Base-by-base conservation (phyloP, 352 stramenopile genomes). In the Phytopythium aichiense region DNA sequence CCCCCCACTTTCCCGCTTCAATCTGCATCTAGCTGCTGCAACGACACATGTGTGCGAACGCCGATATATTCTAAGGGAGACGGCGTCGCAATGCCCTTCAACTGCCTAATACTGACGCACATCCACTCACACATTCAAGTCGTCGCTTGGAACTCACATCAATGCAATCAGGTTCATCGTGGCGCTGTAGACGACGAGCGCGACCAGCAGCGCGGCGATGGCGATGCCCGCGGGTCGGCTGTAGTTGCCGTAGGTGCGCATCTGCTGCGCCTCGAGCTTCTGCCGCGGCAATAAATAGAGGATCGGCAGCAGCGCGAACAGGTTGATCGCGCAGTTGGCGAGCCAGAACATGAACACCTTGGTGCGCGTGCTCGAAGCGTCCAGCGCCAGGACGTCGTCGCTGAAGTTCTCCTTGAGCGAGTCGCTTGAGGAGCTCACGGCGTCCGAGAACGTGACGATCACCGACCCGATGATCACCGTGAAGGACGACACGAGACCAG, bases 281-380 rank as follows among this genome's bases (percentile, higher is more conserved):
- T 88, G 76, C 20, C 70, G 65, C 40, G 79, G 79, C 56, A 85
- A 81, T 79, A 88, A 81, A 81, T 84, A 85, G 35, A 85, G 54
- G 51, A 87, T 87, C 30, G 79, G 76, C 51, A 74, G 52, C 51
- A 88, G 63, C 56, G 72, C 76, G 38, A 86, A 60, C 46, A 84
- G 54, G 71, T 87, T 87, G 61, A 88, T 73, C 3, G 63, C 69
- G 49, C 66, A 74, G 46, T 79, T 83, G 40, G 72, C 59, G 63
- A 88, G 31, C 20, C 75, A 56, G 52, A 87, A 84, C 43, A 68
- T 69, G 28, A 80, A 35, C 37, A 84, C 67, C 23, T 70, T 62
- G 16, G 43, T 68, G 28, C 70, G 76, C 37, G 77, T 87, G 11
- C 59, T 48, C 4, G 53, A 57, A 1, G 66, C 45, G 43, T 88